A percentile compares a stretch with the other conserved stretches of the same genome.
phyloP scores from a whole-genome alignment of 441 rosid genomes.

The Cnidoscolus chayamansa region DNA sequence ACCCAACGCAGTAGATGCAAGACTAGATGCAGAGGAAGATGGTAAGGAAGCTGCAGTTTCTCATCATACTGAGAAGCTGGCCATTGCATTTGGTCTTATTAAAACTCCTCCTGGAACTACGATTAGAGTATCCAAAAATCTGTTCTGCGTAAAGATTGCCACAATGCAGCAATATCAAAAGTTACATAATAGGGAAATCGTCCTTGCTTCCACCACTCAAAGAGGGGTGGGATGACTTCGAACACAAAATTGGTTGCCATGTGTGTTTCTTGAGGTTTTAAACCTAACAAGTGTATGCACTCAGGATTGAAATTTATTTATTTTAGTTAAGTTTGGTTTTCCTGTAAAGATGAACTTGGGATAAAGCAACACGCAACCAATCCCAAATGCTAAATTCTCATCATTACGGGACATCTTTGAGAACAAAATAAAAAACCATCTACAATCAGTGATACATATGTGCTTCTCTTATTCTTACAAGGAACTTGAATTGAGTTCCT shows the following conservation, averaged over 20 bases:
- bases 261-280: too few species aligned
- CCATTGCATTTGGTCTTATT: slow-evolving; percentile 16
- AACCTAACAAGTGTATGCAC: neutral
- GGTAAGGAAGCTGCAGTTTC: slow-evolving; percentile 17
- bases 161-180: slow-evolving; percentile 10
- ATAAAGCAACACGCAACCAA: neutral
- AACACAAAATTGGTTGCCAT: neutral
- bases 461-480: neutral
- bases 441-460: neutral
- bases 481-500: neutral
- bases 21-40: slow-evolving; percentile 19
- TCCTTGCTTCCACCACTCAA: slow-evolving; percentile 14
- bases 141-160: slow-evolving; percentile 9
- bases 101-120: slow-evolving; percentile 16
- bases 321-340: too few species aligned
- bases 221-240: slow-evolving; percentile 16
- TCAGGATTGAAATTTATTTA: too few species aligned
- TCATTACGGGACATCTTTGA: neutral
- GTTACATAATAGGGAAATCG: slow-evolving; percentile 10
- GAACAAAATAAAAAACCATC: neutral
- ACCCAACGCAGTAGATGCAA: slow-evolving; percentile 10
- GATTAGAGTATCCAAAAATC: slow-evolving; percentile 9
- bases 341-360: too few species aligned
- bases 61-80: slow-evolving; percentile 18
- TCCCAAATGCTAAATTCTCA: neutral